Evolutionary conservation across 345 rosid genomes (phyloP), one percentile per base, ranked within the genome.

Genomic region (Arabidopsis arenosa): DNA sequence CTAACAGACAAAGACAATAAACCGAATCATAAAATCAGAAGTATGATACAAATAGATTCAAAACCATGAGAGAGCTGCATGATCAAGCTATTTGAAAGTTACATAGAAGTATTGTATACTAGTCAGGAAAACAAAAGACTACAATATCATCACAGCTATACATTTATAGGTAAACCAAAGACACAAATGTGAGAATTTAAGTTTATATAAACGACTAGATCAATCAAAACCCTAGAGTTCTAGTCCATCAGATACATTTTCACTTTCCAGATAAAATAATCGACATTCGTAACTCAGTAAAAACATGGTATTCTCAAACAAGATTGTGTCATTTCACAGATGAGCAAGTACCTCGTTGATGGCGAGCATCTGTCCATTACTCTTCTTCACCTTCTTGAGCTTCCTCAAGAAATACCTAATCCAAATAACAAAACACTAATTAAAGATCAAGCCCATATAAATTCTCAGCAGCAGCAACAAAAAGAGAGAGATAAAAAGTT

Each of bases 301-400:
- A 23, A 23, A 23, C 26, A 23, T 23, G 26, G 26, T 23, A 23
- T 23, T 23, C 5, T 54, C 54, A 60, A 26, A 41, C 26, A 2
- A 60, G 28, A 59, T 48, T 9, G 2, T 9, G 3, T 21, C 47
- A 28, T 48, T 70, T 44, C 36, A 32, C 0, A 3, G 8, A 57
- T 9, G 47, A 28, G 36, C 18, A 63, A n/a, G 28, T 76, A 85
- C 88, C 86, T 83, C 88, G 59, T 85, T 85, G 36, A 85, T 85
- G 40, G 88, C 88, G 59, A 85, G 88, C 68, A 85, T 69, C 80
- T 85, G 86, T 6, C 88, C 86, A n/a, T 83, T 85, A 47, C 88
- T 85, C 83, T 85, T 85, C 83, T 85, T 85, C 0, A 85, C 83
- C 83, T 85, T 85, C 80, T 85, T 85, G 55, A 83, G 83, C 67